Conservation (phyloP, 345 rosid genomes). For the Crucihimalaya himalaica region DNA sequence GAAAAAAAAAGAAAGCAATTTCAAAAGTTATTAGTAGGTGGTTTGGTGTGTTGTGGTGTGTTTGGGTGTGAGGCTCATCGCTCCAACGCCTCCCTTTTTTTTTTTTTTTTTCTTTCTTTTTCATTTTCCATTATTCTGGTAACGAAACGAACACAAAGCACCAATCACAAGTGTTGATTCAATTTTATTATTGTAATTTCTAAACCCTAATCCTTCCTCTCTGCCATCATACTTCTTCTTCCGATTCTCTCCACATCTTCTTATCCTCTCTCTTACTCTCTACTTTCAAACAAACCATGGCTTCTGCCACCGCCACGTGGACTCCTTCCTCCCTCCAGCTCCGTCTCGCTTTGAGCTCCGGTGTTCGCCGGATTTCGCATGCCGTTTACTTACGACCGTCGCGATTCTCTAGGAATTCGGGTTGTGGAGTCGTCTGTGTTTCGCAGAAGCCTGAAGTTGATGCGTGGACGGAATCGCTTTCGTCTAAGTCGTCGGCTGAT, state of each 20-base stretch:
- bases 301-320: slow-evolving; percentile 55
- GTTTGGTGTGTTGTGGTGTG: too few relatives aligned
- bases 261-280: slow-evolving; percentile 21
- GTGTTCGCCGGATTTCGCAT: slow-evolving; percentile 35
- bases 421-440: slow-evolving; percentile 39
- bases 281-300: slow-evolving; percentile 42
- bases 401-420: slow-evolving; percentile 39
- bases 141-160: slow-evolving; percentile 13
- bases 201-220: slow-evolving; percentile 28
- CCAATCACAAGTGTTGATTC: background rate
- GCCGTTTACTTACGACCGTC: slow-evolving; percentile 36
- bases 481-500: slow-evolving; percentile 38
- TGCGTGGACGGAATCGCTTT: slow-evolving; percentile 46
- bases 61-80: background rate
- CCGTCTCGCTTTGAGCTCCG: slow-evolving; percentile 58
- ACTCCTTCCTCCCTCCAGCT: slow-evolving; percentile 85
- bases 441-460: slow-evolving; percentile 37
- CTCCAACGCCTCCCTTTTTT: too few relatives aligned
- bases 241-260: slow-evolving; percentile 20
- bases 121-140: too few relatives aligned
- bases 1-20: background rate
- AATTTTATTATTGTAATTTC: background rate
- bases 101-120: too few relatives aligned
- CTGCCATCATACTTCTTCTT: slow-evolving; percentile 11
- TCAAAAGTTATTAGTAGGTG: background rate